Conservation (phyloP, 225 moss, liverwort and hornwort genomes). For the Physcomitrellopsis africana region DNA sequence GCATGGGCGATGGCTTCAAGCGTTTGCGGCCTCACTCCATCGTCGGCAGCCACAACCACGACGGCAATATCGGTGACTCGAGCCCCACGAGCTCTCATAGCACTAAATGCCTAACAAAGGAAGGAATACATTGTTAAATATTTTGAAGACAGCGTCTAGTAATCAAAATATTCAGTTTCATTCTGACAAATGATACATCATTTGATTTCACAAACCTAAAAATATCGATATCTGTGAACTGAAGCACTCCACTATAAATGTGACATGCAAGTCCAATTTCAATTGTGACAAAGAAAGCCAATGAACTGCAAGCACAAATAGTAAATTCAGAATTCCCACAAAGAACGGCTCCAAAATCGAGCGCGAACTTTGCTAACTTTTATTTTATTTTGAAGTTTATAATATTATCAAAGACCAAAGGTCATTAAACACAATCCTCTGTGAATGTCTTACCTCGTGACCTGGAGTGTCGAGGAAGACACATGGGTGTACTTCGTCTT, state of each 20-base stretch:
- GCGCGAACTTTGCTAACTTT: neutral
- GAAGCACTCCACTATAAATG: neutral
- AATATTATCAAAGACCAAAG: neutral
- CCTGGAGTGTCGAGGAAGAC: slow-evolving; percentile 99
- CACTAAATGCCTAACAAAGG: slow-evolving; percentile 75
- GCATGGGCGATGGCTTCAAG: slow-evolving; percentile 84
- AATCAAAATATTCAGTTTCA: neutral
- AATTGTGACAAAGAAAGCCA: neutral
- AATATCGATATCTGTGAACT: neutral
- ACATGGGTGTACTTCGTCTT: slow-evolving; percentile 74
- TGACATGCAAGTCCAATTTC: neutral
- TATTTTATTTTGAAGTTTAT: neutral
- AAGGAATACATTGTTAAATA: neutral
- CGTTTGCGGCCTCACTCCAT: slow-evolving; percentile 80
- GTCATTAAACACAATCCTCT: neutral
- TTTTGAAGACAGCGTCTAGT: neutral
- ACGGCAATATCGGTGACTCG: slow-evolving; percentile 84
- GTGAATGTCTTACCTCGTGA: slow-evolving; percentile 57
- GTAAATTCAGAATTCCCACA: neutral
- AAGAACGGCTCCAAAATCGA: neutral
- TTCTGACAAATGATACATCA: neutral
- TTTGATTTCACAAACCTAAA: neutral
- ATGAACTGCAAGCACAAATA: slow-evolving; percentile 1
- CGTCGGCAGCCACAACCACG: slow-evolving; percentile 83
- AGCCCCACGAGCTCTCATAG: slow-evolving; percentile 85